Percentiles rank a stretch among this genome's conserved stretches.
Evolutionary conservation across 495 filamentous ascomycete genomes (phyloP).

Genomic region (Haplographium delicatum): DNA sequence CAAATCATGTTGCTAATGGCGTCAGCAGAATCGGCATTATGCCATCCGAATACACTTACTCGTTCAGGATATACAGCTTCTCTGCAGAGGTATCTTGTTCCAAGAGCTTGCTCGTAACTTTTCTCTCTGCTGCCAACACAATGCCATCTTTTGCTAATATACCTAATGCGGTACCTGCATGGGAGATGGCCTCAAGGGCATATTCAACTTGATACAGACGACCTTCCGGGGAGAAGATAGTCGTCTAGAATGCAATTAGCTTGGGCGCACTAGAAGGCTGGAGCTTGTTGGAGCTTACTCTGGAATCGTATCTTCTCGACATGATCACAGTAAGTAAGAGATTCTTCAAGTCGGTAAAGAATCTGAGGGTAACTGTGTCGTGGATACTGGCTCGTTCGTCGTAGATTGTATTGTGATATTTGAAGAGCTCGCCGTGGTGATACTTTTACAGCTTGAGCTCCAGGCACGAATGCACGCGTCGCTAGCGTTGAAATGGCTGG

Average conservation of each 20-base stretch:
- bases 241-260: slow-evolving; percentile 66
- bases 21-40: neutral
- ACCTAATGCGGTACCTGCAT: slow-evolving; percentile 92
- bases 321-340: slow-evolving; percentile 43
- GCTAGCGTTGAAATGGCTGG: neutral
- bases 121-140: slow-evolving; percentile 96
- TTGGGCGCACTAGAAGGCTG: slow-evolving; percentile 14
- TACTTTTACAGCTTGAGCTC: slow-evolving; percentile 18
- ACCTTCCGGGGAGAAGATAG: slow-evolving; percentile 98
- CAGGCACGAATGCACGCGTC: slow-evolving; percentile 22
- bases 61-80: slow-evolving; percentile 99
- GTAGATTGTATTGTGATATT: too few relatives aligned
- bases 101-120: slow-evolving; percentile 97
- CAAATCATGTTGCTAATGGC: slow-evolving; percentile 93
- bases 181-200: slow-evolving; percentile 96
- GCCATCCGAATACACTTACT: slow-evolving; percentile 55
- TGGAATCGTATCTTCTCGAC: slow-evolving; percentile 98
- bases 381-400: too few relatives aligned
- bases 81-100: slow-evolving; percentile 99
- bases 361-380: too few relatives aligned
- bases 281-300: slow-evolving; percentile 52
- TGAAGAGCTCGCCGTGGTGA: slow-evolving; percentile 11
- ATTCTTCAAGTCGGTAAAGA: too few relatives aligned
- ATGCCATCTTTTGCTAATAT: slow-evolving; percentile 98
- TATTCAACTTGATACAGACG: slow-evolving; percentile 99